Conservation (phyloP, 305 asterid genomes). For the Fraxinus sp. region DNA sequence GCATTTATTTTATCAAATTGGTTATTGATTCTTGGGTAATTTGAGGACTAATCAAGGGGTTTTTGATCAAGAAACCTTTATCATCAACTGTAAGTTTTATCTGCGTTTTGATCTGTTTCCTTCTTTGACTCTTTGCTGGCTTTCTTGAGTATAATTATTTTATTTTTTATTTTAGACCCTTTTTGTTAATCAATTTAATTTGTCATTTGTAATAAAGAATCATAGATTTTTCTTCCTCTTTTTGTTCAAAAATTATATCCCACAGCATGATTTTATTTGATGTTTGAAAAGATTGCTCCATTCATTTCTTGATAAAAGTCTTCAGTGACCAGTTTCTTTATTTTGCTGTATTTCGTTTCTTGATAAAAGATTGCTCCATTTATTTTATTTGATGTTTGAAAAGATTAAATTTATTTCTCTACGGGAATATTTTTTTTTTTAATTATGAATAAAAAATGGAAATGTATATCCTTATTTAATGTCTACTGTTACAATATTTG, state of each 20-base stretch:
- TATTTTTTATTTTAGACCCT: constrained; percentile 10
- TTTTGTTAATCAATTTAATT: constrained; percentile 17
- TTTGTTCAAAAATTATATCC: constrained; percentile 4
- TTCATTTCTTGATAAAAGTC: background rate
- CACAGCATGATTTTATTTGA: constrained; percentile 13
- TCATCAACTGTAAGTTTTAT: background rate
- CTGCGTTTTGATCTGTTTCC: constrained; percentile 26
- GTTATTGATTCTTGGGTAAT: constrained; percentile 28
- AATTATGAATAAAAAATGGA: background rate
- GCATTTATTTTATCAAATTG: constrained; percentile 16
- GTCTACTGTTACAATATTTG: background rate
- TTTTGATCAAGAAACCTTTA: constrained; percentile 27
- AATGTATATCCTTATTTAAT: constrained; percentile 1
- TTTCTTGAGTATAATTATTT: constrained; percentile 19
- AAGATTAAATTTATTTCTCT: background rate
- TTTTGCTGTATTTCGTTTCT: background rate
- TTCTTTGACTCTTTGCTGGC: constrained; percentile 23
- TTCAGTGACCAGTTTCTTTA: background rate
- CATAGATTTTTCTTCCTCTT: background rate
- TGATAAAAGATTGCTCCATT: too few relatives aligned
- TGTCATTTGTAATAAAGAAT: background rate
- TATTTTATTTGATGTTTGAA: too few relatives aligned
- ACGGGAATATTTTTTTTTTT: background rate
- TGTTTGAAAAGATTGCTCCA: constrained; percentile 26
- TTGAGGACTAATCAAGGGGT: constrained; percentile 3